phyloP scores from a whole-genome alignment of 2,329 filamentous ascomycete species.

The Alternaria brassicae region DNA sequence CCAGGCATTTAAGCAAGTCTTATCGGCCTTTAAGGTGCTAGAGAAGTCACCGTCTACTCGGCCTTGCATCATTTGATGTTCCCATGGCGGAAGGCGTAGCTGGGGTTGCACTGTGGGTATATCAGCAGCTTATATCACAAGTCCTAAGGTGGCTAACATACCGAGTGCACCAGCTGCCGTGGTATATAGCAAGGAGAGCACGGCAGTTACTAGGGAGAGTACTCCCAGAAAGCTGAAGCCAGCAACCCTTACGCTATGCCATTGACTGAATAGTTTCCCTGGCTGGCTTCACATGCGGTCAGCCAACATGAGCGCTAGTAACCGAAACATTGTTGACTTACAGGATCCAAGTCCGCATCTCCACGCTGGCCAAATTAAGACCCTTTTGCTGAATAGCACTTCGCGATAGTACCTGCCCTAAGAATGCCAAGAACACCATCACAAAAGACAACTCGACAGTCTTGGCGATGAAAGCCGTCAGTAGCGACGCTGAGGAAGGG shows the following conservation, averaged over 20 bases:
- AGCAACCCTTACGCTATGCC: slow-evolving; percentile 66
- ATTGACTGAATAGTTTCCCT: slow-evolving; percentile 72
- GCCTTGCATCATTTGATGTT: slow-evolving; percentile 2
- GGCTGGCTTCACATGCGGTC: slow-evolving; percentile 51
- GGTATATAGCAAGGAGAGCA: slow-evolving; percentile 10
- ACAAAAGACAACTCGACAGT: slow-evolving; percentile 77
- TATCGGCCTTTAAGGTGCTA: not conserved
- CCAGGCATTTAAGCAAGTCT: slow-evolving; percentile 10
- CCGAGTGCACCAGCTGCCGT: slow-evolving; percentile 16
- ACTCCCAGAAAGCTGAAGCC: slow-evolving; percentile 66
- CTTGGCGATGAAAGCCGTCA: slow-evolving; percentile 72
- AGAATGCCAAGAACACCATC: slow-evolving; percentile 72
- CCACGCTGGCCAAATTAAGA: slow-evolving; percentile 7
- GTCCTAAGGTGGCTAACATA: not conserved
- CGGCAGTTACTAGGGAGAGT: slow-evolving; percentile 57
- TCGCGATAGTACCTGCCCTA: slow-evolving; percentile 69
- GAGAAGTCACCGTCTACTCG: slow-evolving; percentile 12
- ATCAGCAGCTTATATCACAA: not conserved
- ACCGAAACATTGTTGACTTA: not conserved
- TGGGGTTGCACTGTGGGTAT: slow-evolving; percentile 9
- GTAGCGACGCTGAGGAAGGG: slow-evolving; percentile 67
- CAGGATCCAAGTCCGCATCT: slow-evolving; percentile 17
- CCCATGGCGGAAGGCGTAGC: slow-evolving; percentile 11
- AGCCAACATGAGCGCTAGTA: not conserved
- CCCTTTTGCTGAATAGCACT: slow-evolving; percentile 11